Base-by-base conservation (phyloP, 352 stramenopile species). In the Phytophthora podocarpi region DNA sequence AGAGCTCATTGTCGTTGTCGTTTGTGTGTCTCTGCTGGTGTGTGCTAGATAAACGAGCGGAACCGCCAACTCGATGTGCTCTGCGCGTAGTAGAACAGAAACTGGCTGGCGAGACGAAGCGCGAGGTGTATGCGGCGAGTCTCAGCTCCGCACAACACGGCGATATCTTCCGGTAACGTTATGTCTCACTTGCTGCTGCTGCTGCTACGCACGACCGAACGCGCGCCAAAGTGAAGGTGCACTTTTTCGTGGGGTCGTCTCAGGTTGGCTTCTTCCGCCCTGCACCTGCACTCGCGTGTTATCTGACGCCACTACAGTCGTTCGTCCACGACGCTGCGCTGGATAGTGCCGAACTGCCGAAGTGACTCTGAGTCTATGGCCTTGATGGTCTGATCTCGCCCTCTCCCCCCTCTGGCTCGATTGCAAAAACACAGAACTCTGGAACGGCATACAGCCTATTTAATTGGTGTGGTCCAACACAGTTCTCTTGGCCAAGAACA, bases 1-100 rank as follows among this genome's bases (percentile, higher is more conserved):
- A 18, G 76, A 89, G 55, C 78, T 89, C 82, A 91, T 90, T 5
- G 7, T 53, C 26, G n/a, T n/a, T n/a, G n/a, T n/a, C n/a, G n/a
- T n/a, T n/a, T 58, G 24, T 21, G 13, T 56, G 31, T 59, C 13
- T 41, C 23, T 42, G 31, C 31, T 12, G 26, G 6, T 41, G 12
- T 54, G n/a, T 20, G 3, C 7, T 34, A 39, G 23, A 15, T 42
- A 48, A 34, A 64, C 45, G 50, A 65, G 34, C 36, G 31, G 50
- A 47, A 48, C n/a, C n/a, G n/a, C n/a, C n/a, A n/a, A n/a, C n/a
- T n/a, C 15, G 27, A 35, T 21, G 50, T 59, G 28, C 35, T 42
- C 54, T 58, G 40, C 41, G 21, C 60, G 56, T 37, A 64, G 51
- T 52, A 48, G 15, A 43, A 48, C 32, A 51, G 18, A 35, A 34